A percentile compares a stretch with the other conserved stretches of the same genome.
phyloP scores from a whole-genome alignment of 192 early-diverging fungal genomes.

The Haplosporangium gracile region DNA sequence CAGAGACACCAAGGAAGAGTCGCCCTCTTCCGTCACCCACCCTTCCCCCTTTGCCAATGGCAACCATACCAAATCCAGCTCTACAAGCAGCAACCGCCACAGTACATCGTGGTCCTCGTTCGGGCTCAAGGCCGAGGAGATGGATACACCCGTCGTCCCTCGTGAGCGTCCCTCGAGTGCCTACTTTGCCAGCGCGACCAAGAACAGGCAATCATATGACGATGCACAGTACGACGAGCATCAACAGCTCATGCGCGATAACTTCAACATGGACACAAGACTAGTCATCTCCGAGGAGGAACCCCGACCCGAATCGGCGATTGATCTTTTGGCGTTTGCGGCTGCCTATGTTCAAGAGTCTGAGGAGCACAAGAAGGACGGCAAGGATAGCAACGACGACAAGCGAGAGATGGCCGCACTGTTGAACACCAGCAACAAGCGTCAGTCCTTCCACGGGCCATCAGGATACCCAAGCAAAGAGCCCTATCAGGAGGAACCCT shows the following conservation, averaged over 20 bases:
- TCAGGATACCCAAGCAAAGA: slow-evolving; percentile 49
- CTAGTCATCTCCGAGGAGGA: slow-evolving; percentile 52
- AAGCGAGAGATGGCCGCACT: slow-evolving; percentile 34
- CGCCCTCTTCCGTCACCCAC: slow-evolving; percentile 25
- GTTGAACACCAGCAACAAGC: slow-evolving; percentile 36
- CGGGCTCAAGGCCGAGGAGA: slow-evolving; percentile 26
- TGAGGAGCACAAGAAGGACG: slow-evolving; percentile 51
- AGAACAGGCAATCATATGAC: slow-evolving; percentile 43
- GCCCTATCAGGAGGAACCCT: slow-evolving; percentile 35
- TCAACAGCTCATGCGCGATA: slow-evolving; percentile 50
- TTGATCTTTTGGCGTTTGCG: slow-evolving; percentile 52
- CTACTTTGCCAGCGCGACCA: slow-evolving; percentile 23
- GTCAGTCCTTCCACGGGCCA: slow-evolving; percentile 51
- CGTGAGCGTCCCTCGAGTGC: slow-evolving; percentile 22
- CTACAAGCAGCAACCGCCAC: slow-evolving; percentile 29
- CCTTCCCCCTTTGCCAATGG: slow-evolving; percentile 24
- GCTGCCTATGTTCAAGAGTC: slow-evolving; percentile 48
- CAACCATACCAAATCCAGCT: not conserved
- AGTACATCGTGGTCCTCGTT: slow-evolving; percentile 40
- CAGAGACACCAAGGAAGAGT: slow-evolving; percentile 29
- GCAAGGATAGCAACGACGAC: slow-evolving; percentile 19
- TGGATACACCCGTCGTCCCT: slow-evolving; percentile 1
- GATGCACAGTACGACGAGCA: slow-evolving; percentile 47
- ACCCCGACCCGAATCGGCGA: slow-evolving; percentile 47
- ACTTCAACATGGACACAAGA: slow-evolving; percentile 50